Evolutionary conservation across 768 basidiomycete genomes (phyloP).

Genomic region (Boletus insuetus): DNA sequence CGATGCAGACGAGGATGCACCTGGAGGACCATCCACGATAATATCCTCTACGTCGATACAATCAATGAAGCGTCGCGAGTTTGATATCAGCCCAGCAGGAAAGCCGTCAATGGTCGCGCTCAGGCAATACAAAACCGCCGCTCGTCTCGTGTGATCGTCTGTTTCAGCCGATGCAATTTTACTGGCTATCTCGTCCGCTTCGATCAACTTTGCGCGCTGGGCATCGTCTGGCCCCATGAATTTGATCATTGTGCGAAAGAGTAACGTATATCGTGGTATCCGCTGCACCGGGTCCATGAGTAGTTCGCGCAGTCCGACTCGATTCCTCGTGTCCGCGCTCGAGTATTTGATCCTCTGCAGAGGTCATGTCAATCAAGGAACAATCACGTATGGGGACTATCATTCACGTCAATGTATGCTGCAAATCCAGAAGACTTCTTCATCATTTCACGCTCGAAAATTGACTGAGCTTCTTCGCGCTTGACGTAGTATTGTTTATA

Average conservation of each 20-base stretch:
- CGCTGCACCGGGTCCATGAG: conserved; percentile 97
- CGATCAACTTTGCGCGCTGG: conserved; percentile 73
- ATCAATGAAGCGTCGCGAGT: conserved; percentile 83
- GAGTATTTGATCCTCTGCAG: conserved; percentile 83
- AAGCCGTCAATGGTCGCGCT: conserved; percentile 86
- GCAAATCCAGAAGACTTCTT: conserved; percentile 80
- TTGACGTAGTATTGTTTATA: conserved; percentile 91
- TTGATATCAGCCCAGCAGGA: conserved; percentile 86
- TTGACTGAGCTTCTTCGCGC: conserved; percentile 86
- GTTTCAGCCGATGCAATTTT: conserved; percentile 90
- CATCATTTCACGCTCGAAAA: conserved; percentile 80
- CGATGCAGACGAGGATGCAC: conserved; percentile 42
- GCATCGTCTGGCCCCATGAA: conserved; percentile 77
- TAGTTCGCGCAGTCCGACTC: conserved; percentile 85
- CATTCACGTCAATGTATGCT: conserved; percentile 81
- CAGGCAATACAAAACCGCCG: conserved; percentile 84
- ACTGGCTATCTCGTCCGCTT: conserved; percentile 85
- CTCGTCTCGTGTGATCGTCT: conserved; percentile 87
- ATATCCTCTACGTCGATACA: conserved; percentile 92
- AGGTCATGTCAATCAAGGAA: conserved; percentile 3
- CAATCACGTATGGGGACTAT: conserved; percentile 5
- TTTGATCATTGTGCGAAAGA: conserved; percentile 92
- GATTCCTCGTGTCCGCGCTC: conserved; percentile 67
- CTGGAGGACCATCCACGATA: conserved; percentile 43
- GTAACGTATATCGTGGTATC: conserved; percentile 89